Base-by-base conservation (phyloP, 768 basidiomycete species). In the Cubamyces lactineus region DNA sequence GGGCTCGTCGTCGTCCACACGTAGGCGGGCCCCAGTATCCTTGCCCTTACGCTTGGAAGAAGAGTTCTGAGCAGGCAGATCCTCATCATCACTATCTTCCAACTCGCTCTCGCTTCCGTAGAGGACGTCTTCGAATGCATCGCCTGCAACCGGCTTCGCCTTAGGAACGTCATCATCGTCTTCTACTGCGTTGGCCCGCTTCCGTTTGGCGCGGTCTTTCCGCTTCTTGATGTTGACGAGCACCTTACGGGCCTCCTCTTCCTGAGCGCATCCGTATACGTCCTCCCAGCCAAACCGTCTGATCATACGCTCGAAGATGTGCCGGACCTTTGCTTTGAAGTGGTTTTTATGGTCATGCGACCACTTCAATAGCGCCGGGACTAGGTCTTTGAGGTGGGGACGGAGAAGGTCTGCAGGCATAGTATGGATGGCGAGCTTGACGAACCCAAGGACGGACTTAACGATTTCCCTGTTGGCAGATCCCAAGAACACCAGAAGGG, bases 331-430 rank as follows among this genome's bases (percentile, higher is more conserved):
- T 52, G 84, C 80, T 75, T 98, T 98, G 86, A 99, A 98, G 72
- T 98, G 97, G 70, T 98, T 98, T 73, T 96, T 96, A 77, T 98
- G 96, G 71, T 98, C 96, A 71, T 97, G 94, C 5, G 94, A 93
- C 94, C 97, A 96, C 48, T 81, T 82, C 38, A 98, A 79, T 13
- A 99, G 81, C 0, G 88, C 90, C 0, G 94, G 92, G 0, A 98
- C 92, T 23, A 98, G 80, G 23, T 80, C 80, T 24, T 81, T 79
- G 9, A 99, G 80, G 67, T 96, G 87, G 0, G 90, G 91, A n/a
- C 82, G 83, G 47, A 97, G 78, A 61, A 92, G 74, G 3, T 88
- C 83, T 0, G 79, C 67, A 0, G 94, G 82, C 24, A 98, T 82
- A 0, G 93, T 89, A 69, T 98, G 95, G 63, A 96, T 87, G 8